A percentile compares a stretch with the other conserved stretches of the same genome.
These are phyloP conservation scores for Avicennia marina DNA, from an alignment of 257 asterid genomes.

Conservation along the genomic window DNA sequence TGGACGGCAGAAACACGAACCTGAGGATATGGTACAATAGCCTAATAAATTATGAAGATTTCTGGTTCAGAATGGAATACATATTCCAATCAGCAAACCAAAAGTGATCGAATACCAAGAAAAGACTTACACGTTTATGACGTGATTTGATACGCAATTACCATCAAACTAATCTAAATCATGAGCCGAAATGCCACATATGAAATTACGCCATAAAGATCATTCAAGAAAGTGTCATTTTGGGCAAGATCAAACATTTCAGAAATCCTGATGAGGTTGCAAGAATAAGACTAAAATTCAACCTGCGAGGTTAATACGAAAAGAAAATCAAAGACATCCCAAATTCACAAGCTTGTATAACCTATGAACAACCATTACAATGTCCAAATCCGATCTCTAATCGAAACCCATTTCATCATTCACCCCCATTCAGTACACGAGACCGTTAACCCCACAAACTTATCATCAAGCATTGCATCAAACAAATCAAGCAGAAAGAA, in stretches of 20 bases:
- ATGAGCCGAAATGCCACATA: slow-evolving; percentile 7
- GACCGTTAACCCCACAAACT: background rate
- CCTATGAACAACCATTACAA: slow-evolving; percentile 1
- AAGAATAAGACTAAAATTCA: slow-evolving; percentile 1
- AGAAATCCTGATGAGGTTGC: too few species aligned
- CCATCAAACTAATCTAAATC: background rate
- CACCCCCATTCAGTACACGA: background rate
- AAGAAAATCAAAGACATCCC: slow-evolving; percentile 1
- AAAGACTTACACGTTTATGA: background rate
- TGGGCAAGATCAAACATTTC: slow-evolving; percentile 22
- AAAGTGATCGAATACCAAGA: background rate
- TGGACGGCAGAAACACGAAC: slow-evolving; percentile 2
- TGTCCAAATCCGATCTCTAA: slow-evolving; percentile 17
- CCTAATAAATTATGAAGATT: background rate
- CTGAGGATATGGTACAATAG: background rate
- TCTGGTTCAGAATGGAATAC: background rate
- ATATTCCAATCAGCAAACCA: background rate
- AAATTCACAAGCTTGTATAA: background rate
- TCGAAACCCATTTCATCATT: slow-evolving; percentile 16
- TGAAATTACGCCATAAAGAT: slow-evolving; percentile 12
- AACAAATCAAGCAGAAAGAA: background rate
- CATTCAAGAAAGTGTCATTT: slow-evolving; percentile 23
- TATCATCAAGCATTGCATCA: slow-evolving; percentile 15
- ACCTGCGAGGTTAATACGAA: slow-evolving; percentile 7
- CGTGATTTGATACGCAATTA: background rate